A percentile compares a stretch with the other conserved stretches of the same genome.
These are phyloP conservation scores for Inonotus hispidus DNA, from an alignment of 1,284 basidiomycete species.

Conservation along the genomic window DNA sequence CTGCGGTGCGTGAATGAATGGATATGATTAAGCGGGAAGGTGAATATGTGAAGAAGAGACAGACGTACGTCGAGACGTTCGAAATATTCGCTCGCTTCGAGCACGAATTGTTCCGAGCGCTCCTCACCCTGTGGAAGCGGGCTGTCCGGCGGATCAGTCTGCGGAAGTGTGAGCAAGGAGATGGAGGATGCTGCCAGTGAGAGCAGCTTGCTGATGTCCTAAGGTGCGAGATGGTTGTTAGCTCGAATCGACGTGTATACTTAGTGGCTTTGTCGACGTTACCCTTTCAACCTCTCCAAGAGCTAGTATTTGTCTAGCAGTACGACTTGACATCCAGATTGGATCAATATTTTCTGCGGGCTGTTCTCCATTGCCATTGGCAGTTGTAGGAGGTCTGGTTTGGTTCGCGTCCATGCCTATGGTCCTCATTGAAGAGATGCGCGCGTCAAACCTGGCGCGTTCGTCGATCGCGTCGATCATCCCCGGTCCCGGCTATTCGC, in stretches of 20 bases:
- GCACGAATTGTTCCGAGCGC: conserved; percentile 75
- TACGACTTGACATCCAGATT: conserved; percentile 75
- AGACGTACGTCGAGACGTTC: conserved; percentile 62
- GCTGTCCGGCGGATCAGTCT: conserved; percentile 63
- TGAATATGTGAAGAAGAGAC: background rate
- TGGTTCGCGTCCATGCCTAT: background rate
- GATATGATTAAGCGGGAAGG: conserved; percentile 3
- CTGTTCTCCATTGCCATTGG: background rate
- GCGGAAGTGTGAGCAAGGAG: conserved; percentile 68
- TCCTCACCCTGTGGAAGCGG: conserved; percentile 72
- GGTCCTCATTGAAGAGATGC: background rate
- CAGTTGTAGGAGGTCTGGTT: background rate
- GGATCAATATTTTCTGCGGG: conserved; percentile 39
- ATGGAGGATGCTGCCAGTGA: conserved; percentile 70
- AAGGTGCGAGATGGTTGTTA: conserved; percentile 4
- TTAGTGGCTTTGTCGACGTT: conserved; percentile 12
- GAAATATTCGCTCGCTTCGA: conserved; percentile 79
- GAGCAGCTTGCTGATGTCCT: conserved; percentile 73
- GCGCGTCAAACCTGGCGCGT: background rate
- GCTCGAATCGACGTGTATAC: too few species aligned
- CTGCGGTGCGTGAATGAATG: conserved; percentile 31
- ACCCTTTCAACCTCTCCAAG: conserved; percentile 81
- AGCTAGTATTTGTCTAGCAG: conserved; percentile 74
- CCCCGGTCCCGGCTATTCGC: background rate
- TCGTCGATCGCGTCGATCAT: background rate